Evolutionary conservation across 2,329 filamentous ascomycete species (phyloP), one percentile per base, ranked within the genome.

Genomic region (Penicillium sp.): DNA sequence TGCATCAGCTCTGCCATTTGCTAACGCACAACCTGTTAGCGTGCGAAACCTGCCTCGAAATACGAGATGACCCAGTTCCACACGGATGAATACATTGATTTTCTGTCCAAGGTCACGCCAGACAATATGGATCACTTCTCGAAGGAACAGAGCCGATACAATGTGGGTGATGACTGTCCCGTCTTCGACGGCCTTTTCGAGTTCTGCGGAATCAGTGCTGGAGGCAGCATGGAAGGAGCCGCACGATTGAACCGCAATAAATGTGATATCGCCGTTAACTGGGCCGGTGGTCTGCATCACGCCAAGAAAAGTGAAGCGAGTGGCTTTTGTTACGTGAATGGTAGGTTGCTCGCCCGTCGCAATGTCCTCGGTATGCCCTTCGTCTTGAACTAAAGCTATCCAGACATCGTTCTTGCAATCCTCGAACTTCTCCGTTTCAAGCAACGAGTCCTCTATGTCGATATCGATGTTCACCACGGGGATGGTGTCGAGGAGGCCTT

Each of bases 271-370:
- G 84, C 85, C 9, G 70, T 79, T 52, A 95, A 96, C 65, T 99
- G 94, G 94, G 93, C 92, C 24, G 94, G 94, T 53, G 94, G 94
- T 42, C 84, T 99, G 38, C 94, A 99, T 74, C 94, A 99, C 70
- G 94, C 94, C 38, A 97, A 97, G 75, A 94, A 93, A 72, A 88
- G 89, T 54, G 92, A 96, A 76, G 93, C 94, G 0, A 94, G 90
- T 44, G 94, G 94, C 0, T 99, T 99, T 74, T 99, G 94, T 77
- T 99, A 99, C 75, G 93, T 97, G 77, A 99, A 99, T 74, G 93
- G 73, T n/a, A n/a, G n/a, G n/a, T n/a, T n/a, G n/a, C n/a, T n/a
- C n/a, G n/a, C n/a, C n/a, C n/a, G n/a, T n/a, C n/a, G n/a, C n/a
- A n/a, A n/a, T n/a, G n/a, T n/a, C n/a, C n/a, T n/a, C n/a, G n/a